Conservation (phyloP, 2,329 filamentous ascomycete species). For the Stagonosporopsis chrysanthemi region DNA sequence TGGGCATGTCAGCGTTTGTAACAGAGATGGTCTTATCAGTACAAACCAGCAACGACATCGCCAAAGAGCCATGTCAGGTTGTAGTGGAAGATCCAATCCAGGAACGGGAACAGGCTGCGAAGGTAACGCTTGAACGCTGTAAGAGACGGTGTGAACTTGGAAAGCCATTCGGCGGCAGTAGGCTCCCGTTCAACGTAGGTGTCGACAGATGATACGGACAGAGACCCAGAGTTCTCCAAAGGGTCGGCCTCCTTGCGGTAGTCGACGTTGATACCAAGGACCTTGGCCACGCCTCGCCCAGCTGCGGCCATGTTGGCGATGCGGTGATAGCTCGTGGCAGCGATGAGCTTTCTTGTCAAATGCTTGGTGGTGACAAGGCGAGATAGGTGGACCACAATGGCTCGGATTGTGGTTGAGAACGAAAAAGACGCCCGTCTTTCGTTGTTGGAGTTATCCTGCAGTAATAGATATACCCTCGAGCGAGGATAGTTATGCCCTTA, state of each 20-base stretch:
- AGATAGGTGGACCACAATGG: neutral
- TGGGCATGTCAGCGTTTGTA: constrained; percentile 31
- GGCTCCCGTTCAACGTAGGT: constrained; percentile 79
- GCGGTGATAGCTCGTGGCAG: constrained; percentile 46
- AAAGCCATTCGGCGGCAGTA: constrained; percentile 74
- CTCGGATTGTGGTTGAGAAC: neutral
- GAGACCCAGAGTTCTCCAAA: constrained; percentile 70
- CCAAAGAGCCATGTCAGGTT: constrained; percentile 89
- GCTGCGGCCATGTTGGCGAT: constrained; percentile 55
- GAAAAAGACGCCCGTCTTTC: neutral
- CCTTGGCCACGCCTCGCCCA: constrained; percentile 79
- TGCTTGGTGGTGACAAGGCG: constrained; percentile 10
- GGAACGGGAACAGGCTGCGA: constrained; percentile 81
- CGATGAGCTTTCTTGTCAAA: constrained; percentile 25
- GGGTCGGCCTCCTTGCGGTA: constrained; percentile 67
- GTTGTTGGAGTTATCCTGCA: neutral
- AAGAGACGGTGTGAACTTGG: constrained; percentile 67
- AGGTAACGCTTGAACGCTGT: constrained; percentile 67
- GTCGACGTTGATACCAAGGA: constrained; percentile 81
- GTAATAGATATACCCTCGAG: neutral
- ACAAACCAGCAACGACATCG: constrained; percentile 83
- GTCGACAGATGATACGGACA: constrained; percentile 75
- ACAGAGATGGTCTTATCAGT: neutral
- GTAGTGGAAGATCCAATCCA: constrained; percentile 88
- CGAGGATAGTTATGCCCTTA: constrained; percentile 15